phyloP scores from a whole-genome alignment of 1,284 basidiomycete species.

The Fomitopsis betulina region DNA sequence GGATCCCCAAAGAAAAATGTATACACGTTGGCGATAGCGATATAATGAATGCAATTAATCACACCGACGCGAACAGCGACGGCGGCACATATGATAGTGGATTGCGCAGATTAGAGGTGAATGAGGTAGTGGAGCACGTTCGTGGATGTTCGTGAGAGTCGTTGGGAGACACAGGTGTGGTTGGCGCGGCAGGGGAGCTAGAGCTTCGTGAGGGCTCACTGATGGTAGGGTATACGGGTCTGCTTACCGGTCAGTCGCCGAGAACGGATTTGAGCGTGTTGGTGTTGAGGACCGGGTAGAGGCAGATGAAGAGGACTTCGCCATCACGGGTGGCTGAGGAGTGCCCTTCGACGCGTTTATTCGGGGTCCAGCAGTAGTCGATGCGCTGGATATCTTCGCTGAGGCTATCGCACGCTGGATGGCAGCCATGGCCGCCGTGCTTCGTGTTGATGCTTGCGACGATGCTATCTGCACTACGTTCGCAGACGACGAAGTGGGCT shows the following conservation, averaged over 20 bases:
- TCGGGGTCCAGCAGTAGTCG: background rate
- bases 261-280: slow-evolving; percentile 45
- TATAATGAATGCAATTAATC: slow-evolving; percentile 35
- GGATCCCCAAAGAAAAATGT: slow-evolving; percentile 2
- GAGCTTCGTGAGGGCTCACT: slow-evolving; percentile 66
- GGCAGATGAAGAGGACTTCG: slow-evolving; percentile 13
- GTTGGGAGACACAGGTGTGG: slow-evolving; percentile 6
- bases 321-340: slow-evolving; percentile 9
- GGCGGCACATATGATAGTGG: slow-evolving; percentile 55
- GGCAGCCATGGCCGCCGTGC: slow-evolving; percentile 38
- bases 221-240: slow-evolving; percentile 22
- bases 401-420: slow-evolving; percentile 34
- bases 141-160: slow-evolving; percentile 8
- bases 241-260: slow-evolving; percentile 68
- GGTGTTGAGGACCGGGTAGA: slow-evolving; percentile 13
- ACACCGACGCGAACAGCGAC: slow-evolving; percentile 58
- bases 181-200: slow-evolving; percentile 33
- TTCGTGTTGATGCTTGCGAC: slow-evolving; percentile 31
- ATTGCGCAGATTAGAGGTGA: slow-evolving; percentile 20
- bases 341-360: background rate
- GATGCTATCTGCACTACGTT: slow-evolving; percentile 14
- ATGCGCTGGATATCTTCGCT: slow-evolving; percentile 4
- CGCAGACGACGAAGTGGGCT: slow-evolving; percentile 10
- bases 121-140: slow-evolving; percentile 8
- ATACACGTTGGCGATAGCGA: slow-evolving; percentile 13